Evolutionary conservation across 805 yeast genomes (phyloP), one percentile per base, ranked within the genome.

Genomic region (Nakazawaea holstii): DNA sequence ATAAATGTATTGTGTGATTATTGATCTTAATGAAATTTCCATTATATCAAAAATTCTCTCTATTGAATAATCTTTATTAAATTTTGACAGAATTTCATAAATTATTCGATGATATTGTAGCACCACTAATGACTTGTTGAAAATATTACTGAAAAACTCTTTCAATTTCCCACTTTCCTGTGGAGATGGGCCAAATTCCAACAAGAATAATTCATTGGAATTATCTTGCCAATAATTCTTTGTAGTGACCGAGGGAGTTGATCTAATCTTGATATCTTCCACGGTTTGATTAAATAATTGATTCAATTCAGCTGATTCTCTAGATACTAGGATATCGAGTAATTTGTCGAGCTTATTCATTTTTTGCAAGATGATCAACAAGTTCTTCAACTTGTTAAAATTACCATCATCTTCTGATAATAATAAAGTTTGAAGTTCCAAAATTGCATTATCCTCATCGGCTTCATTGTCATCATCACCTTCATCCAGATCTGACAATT

Each of bases 81-180:
- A 52, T 8, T 58, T 53, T 14, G 67, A 65, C 6, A 76, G 69
- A 11, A 85, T 74, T 52, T 82, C 90, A 50, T 69, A 68, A 5
- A 89, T 72, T 1, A 84, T 81, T 29, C 84, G 71, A 58, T 87
- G 90, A 24, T 78, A 76, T 65, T 87, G 94, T 15, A 88, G 63
- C 4, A 86, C 79, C 24, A 80, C 72, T 36, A 83, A 64, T 45
- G 80, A 62, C 59, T 80, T 82, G 28, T 79, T 68, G 56, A 85
- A 89, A n/a, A 88, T 70, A 8, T 80, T 72, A 62, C 86, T 79
- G 52, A 86, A 84, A 36, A 89, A 72, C 52, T 87, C 89, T 53
- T 82, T 79, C 30, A 90, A 65, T 0, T 87, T 73, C 0, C 14
- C 8, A 30, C 33, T n/a, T 11, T 46, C 44, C 17, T 38, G 42